A percentile compares a stretch with the other conserved stretches of the same genome.
Evolutionary conservation across 2,329 filamentous ascomycete species (phyloP).

Genomic region (Fusarium protoensiforme): DNA sequence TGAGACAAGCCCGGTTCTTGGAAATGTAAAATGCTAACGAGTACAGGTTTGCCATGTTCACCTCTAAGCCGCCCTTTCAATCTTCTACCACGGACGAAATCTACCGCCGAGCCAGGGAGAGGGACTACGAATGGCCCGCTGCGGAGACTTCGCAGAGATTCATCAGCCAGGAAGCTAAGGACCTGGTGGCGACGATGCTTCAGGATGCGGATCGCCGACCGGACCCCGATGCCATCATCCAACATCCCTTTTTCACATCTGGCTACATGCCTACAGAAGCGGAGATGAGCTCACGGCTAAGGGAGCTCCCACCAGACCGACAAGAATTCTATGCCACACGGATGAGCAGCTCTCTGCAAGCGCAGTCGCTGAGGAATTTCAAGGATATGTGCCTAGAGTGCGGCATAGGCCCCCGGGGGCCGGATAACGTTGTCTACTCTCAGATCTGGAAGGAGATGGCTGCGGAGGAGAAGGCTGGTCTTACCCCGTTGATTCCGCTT

Average conservation of each 20-base stretch:
- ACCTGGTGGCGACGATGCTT: constrained; percentile 80
- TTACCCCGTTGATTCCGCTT: constrained; percentile 72
- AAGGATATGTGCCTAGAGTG: constrained; percentile 68
- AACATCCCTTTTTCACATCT: constrained; percentile 81
- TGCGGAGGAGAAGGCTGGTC: constrained; percentile 73
- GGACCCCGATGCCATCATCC: constrained; percentile 80
- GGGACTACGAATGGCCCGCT: constrained; percentile 84
- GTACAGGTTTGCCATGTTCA: constrained; percentile 89
- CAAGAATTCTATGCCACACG: constrained; percentile 68
- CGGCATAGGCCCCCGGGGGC: constrained; percentile 67
- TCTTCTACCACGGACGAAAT: constrained; percentile 90
- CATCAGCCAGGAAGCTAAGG: constrained; percentile 80
- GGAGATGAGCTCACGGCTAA: constrained; percentile 68
- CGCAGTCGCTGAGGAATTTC: constrained; percentile 62
- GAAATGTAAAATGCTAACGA: constrained; percentile 15
- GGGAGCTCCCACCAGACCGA: constrained; percentile 66
- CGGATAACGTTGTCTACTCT: constrained; percentile 59
- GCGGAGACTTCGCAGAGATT: constrained; percentile 73
- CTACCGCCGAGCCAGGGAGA: constrained; percentile 75
- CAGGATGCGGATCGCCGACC: constrained; percentile 80
- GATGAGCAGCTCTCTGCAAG: constrained; percentile 56
- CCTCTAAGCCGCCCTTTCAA: constrained; percentile 96
- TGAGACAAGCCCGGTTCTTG: constrained; percentile 56
- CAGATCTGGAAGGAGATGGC: constrained; percentile 75
- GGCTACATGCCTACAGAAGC: constrained; percentile 75